These are phyloP conservation scores for Colletotrichum lupini DNA, from an alignment of 2,329 filamentous ascomycete species.

Conservation along the genomic window DNA sequence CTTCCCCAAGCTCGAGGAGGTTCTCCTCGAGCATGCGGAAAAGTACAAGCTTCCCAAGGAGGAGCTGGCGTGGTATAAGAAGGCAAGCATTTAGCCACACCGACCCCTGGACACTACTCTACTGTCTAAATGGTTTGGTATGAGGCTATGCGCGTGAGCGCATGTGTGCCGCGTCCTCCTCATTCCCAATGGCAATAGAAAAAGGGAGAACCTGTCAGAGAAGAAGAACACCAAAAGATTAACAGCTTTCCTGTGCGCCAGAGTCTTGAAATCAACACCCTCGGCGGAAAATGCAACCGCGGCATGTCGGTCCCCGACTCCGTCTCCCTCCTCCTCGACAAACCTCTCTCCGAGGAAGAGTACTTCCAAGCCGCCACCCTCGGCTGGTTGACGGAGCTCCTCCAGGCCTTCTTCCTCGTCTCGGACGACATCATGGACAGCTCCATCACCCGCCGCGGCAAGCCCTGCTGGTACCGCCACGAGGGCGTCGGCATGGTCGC, in stretches of 20 bases:
- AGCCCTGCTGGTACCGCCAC: conserved; percentile 96
- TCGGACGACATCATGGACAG: conserved; percentile 99
- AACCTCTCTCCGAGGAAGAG: conserved; percentile 80
- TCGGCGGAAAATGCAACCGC: conserved; percentile 98
- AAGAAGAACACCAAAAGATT: neutral
- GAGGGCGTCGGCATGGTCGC: conserved; percentile 92
- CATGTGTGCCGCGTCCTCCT: neutral
- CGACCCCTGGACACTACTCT: neutral
- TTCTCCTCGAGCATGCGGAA: conserved; percentile 81
- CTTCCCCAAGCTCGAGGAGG: conserved; percentile 87
- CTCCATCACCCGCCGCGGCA: conserved; percentile 92
- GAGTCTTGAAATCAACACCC: conserved; percentile 86
- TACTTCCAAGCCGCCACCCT: conserved; percentile 90
- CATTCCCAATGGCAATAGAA: neutral
- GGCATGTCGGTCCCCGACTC: conserved; percentile 98
- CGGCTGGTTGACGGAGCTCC: conserved; percentile 97
- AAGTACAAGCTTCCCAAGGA: conserved; percentile 85
- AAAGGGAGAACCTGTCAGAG: neutral
- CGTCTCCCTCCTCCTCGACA: conserved; percentile 78
- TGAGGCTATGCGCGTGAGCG: neutral
- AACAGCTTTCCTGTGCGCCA: conserved; percentile 47
- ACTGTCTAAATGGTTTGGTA: neutral
- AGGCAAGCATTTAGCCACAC: conserved; percentile 61
- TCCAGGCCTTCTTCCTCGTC: conserved; percentile 99
- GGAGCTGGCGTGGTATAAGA: conserved; percentile 87